Conservation (phyloP, 2,329 filamentous ascomycete genomes). For the Fusarium liriodendri region DNA sequence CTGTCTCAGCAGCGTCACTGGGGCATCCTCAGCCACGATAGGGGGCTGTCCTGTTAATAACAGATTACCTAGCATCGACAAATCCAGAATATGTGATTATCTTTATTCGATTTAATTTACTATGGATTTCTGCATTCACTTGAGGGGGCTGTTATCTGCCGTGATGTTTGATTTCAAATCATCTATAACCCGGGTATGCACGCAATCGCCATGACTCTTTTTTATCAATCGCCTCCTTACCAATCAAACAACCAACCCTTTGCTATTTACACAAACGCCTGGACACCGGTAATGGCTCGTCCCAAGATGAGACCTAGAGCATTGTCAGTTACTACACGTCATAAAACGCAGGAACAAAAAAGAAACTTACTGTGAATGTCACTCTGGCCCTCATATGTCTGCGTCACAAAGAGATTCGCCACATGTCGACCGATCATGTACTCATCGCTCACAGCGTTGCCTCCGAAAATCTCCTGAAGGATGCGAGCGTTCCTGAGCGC, state of each 20-base stretch:
- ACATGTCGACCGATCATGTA: slow-evolving; percentile 96
- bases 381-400: slow-evolving; percentile 98
- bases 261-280: slow-evolving; percentile 75
- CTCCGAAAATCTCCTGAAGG: slow-evolving; percentile 95
- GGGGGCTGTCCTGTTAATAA: background rate
- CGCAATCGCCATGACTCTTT: slow-evolving; percentile 6
- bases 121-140: background rate
- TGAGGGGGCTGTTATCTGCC: background rate
- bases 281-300: slow-evolving; percentile 77
- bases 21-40: background rate
- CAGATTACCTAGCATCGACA: background rate
- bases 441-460: slow-evolving; percentile 98
- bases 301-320: slow-evolving; percentile 74
- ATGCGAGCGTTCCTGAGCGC: slow-evolving; percentile 82
- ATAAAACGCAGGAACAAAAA: background rate
- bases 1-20: slow-evolving; percentile 22
- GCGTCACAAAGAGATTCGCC: slow-evolving; percentile 94
- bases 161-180: slow-evolving; percentile 32
- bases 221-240: slow-evolving; percentile 18
- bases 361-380: slow-evolving; percentile 90
- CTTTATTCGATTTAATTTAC: background rate
- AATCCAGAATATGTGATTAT: background rate
- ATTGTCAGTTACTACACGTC: slow-evolving; percentile 41
- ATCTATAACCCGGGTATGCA: slow-evolving; percentile 25
- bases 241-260: slow-evolving; percentile 5